These are phyloP conservation scores for Populus deltoides DNA, from an alignment of 345 rosid genomes.

Conservation along the genomic window DNA sequence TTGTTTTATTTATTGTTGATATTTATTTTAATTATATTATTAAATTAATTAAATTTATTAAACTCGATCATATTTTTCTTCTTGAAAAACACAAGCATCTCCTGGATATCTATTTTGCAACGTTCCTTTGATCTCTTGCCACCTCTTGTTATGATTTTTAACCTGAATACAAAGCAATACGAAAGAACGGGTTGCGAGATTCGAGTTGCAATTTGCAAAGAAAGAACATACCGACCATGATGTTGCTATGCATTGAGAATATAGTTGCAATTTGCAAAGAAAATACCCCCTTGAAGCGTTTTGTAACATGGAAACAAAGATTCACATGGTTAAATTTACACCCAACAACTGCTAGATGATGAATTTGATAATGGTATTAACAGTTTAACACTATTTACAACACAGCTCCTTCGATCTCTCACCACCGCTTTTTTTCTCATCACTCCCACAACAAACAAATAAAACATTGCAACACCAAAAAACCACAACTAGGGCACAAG, in stretches of 20 bases:
- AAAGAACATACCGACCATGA: not conserved
- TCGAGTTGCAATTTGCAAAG: not conserved
- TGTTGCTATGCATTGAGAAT: not conserved
- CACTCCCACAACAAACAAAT: slow-evolving; percentile 15
- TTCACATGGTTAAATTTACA: not conserved
- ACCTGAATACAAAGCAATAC: too few relatives aligned
- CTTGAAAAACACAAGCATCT: too few relatives aligned
- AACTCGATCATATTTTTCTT: too few relatives aligned
- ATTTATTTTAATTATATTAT: too few relatives aligned
- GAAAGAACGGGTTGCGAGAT: too few relatives aligned
- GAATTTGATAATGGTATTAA: not conserved
- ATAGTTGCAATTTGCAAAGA: not conserved
- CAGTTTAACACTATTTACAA: not conserved
- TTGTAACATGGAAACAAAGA: not conserved
- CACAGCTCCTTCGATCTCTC: not conserved
- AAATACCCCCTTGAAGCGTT: not conserved
- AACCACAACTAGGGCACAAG: slow-evolving; percentile 11
- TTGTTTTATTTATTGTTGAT: too few relatives aligned
- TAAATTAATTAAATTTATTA: too few relatives aligned
- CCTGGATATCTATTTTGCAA: too few relatives aligned
- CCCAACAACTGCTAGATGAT: not conserved
- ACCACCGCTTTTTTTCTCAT: slow-evolving; percentile 5
- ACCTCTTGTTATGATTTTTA: too few relatives aligned
- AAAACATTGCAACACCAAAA: slow-evolving; percentile 6
- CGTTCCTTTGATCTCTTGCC: too few relatives aligned